These are phyloP conservation scores for Botrytis sinoallii DNA, from an alignment of 2,329 filamentous ascomycete genomes.

Conservation along the genomic window DNA sequence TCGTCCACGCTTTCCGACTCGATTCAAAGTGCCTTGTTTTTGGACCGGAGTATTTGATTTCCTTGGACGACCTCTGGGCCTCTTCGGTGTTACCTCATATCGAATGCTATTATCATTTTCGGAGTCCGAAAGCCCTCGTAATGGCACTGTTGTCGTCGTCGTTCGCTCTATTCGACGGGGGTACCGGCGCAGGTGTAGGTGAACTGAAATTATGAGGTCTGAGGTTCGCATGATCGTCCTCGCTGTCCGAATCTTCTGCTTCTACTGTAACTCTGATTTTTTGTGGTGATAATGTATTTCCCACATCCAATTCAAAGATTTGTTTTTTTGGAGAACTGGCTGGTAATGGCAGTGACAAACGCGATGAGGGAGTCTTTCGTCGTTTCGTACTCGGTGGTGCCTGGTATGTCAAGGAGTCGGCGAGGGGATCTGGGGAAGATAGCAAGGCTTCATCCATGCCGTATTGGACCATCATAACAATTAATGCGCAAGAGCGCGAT, in stretches of 20 bases:
- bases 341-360: slow-evolving; percentile 30
- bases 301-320: slow-evolving; percentile 38
- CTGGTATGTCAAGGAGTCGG: slow-evolving; percentile 31
- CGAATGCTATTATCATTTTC: slow-evolving; percentile 30
- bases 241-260: slow-evolving; percentile 33
- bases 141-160: slow-evolving; percentile 36
- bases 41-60: slow-evolving; percentile 42
- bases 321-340: slow-evolving; percentile 38
- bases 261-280: slow-evolving; percentile 39
- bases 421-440: slow-evolving; percentile 40
- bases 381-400: slow-evolving; percentile 34
- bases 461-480: slow-evolving; percentile 15
- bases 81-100: slow-evolving; percentile 40
- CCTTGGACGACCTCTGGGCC: slow-evolving; percentile 42
- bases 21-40: slow-evolving; percentile 30
- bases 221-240: slow-evolving; percentile 27
- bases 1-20: slow-evolving; percentile 28
- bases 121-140: slow-evolving; percentile 37
- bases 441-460: slow-evolving; percentile 29
- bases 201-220: slow-evolving; percentile 23
- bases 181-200: slow-evolving; percentile 25
- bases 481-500: slow-evolving; percentile 7
- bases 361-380: slow-evolving; percentile 27
- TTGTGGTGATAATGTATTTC: slow-evolving; percentile 37
- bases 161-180: slow-evolving; percentile 31